Base-by-base conservation (phyloP, 331 rosid genomes). In the Malus hybrid region DNA sequence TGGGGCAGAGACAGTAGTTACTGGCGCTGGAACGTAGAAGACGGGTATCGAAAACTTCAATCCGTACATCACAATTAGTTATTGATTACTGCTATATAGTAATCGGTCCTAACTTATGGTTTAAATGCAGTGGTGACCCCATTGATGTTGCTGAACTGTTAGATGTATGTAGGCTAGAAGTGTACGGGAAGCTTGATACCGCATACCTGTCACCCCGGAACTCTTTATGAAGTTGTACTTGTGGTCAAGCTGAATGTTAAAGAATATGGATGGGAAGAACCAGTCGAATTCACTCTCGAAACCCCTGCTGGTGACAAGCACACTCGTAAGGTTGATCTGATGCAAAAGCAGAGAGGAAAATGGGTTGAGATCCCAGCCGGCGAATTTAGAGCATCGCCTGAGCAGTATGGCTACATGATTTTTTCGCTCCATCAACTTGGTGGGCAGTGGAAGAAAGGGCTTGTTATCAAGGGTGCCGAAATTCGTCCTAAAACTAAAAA, bases 101-200 rank as follows among this genome's bases (percentile, higher is more conserved):
- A 57, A 5, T 72, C 76, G 39, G 24, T 59, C 62, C 36, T 32
- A 59, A 34, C 76, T 34, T 16, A 52, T 5, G 7, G 27, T 72
- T 24, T 36, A 34, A 50, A 44, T 80, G 84, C 87, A 89, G 98
- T 69, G 87, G 76, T 39, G 68, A 79, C 11, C 4, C 10, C 44
- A 73, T 67, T 13, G 93, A 93, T 62, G 82, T 76, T 13, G 93
- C 92, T 42, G 87, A 87, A 62, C 86, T 93, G 54, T 10, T 67
- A 36, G 44, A 6, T 1, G 97, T 88, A 10, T 87, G 97, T 24
- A 90, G 98, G 98, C 85, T 93, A 4, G 90, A 89, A 79, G 80
- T 90, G 64, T 64, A 54, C 39, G 98, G 91, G 50, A 88, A 83
- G 71, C 82, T 93, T 27, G 84, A 90, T 7, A 80, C 82, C 6